phyloP scores from a whole-genome alignment of 2,329 filamentous ascomycete genomes.

The Capronia americana region DNA sequence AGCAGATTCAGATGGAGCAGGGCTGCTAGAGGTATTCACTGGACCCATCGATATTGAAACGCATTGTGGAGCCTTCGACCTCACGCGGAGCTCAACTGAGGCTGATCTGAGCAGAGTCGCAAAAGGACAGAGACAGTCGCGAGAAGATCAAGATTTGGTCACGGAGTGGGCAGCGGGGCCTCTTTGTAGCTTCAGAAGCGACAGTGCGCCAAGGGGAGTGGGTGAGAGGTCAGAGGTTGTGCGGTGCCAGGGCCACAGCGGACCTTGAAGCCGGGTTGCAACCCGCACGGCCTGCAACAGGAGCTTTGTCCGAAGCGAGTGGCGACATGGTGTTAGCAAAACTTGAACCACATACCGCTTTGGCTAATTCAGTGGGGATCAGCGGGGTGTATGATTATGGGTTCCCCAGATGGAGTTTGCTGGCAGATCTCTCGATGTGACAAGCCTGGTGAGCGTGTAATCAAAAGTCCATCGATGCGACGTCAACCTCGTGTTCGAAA shows the following conservation, averaged over 20 bases:
- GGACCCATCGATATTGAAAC: constrained; percentile 34
- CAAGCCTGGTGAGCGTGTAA: background rate
- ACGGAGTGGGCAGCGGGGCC: constrained; percentile 20
- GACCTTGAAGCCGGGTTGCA: background rate
- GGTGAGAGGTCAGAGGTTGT: background rate
- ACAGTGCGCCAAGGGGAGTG: constrained; percentile 1
- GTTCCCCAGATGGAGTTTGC: constrained; percentile 10
- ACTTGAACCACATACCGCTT: background rate
- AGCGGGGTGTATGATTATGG: constrained; percentile 3
- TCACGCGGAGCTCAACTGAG: background rate
- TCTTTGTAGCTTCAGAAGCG: constrained; percentile 25
- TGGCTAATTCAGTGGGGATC: constrained; percentile 9
- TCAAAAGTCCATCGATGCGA: constrained; percentile 8
- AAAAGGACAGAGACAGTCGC: constrained; percentile 2
- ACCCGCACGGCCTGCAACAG: constrained; percentile 13
- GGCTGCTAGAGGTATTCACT: constrained; percentile 17
- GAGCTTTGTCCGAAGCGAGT: constrained; percentile 21
- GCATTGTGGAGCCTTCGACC: constrained; percentile 26
- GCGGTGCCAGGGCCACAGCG: background rate
- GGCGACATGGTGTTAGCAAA: constrained; percentile 13
- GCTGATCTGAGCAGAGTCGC: background rate
- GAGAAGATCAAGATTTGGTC: constrained; percentile 1
- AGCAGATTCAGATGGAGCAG: background rate
- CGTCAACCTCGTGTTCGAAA: background rate
- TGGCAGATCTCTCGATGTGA: constrained; percentile 4